These are phyloP conservation scores for Arachnomyces sp. DNA, from an alignment of 2,329 filamentous ascomycete genomes.

Conservation along the genomic window DNA sequence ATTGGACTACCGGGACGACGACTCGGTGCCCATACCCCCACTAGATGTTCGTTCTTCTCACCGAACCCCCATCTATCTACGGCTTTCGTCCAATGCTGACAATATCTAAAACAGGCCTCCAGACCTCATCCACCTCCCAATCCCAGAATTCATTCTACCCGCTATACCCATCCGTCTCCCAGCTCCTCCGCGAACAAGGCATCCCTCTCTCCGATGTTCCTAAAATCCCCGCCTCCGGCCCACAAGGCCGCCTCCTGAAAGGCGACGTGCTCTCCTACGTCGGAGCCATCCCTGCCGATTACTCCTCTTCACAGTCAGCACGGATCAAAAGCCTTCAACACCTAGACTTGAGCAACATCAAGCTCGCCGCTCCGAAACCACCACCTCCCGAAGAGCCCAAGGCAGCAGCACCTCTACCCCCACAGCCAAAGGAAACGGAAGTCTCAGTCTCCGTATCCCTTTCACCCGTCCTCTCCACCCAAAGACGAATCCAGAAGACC, in stretches of 20 bases:
- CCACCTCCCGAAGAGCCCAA: slow-evolving; percentile 18
- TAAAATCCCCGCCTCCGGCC: slow-evolving; percentile 80
- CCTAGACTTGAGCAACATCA: slow-evolving; percentile 93
- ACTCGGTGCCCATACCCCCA: slow-evolving; percentile 20
- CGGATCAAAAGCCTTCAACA: slow-evolving; percentile 68
- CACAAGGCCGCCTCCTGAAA: slow-evolving; percentile 81
- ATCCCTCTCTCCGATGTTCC: slow-evolving; percentile 65
- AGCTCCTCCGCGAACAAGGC: slow-evolving; percentile 70
- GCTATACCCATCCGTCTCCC: slow-evolving; percentile 66
- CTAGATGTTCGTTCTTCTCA: slow-evolving; percentile 26
- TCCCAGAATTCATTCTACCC: slow-evolving; percentile 40
- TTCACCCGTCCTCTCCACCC: slow-evolving; percentile 66
- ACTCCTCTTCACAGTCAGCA: slow-evolving; percentile 61
- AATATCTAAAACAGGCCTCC: slow-evolving; percentile 20
- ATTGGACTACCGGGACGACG: slow-evolving; percentile 27
- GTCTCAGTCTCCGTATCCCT: slow-evolving; percentile 72
- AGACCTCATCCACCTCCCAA: slow-evolving; percentile 26
- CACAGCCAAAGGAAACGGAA: slow-evolving; percentile 26
- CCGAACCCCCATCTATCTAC: background rate
- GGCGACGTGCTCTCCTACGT: slow-evolving; percentile 89
- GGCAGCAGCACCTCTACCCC: slow-evolving; percentile 15
- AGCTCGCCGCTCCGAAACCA: slow-evolving; percentile 51
- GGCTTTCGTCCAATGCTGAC: slow-evolving; percentile 8
- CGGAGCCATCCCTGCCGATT: slow-evolving; percentile 63
- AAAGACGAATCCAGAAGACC: slow-evolving; percentile 67